These are phyloP conservation scores for Gossypium gossypioides DNA, from an alignment of 441 rosid species.

Conservation along the genomic window DNA sequence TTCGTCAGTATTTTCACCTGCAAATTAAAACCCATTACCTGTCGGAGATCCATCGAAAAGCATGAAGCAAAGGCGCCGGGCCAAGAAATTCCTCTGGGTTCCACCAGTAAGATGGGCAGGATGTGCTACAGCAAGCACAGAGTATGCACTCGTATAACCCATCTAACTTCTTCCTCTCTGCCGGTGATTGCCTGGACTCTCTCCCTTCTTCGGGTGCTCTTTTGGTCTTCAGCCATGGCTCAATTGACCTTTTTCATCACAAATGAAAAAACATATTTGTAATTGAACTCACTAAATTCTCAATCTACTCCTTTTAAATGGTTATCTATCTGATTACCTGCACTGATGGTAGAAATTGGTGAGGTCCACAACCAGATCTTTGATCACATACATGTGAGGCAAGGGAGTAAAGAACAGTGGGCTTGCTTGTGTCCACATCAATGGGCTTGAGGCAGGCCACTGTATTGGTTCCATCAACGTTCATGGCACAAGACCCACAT, in stretches of 20 bases:
- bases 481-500: conserved; percentile 66
- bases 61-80: conserved; percentile 37
- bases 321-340: conserved; percentile 23
- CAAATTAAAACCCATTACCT: conserved; percentile 8
- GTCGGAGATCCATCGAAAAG: conserved; percentile 32
- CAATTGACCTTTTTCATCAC: conserved; percentile 31
- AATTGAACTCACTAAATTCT: neutral
- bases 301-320: neutral
- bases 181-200: conserved; percentile 41
- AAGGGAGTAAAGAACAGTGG: conserved; percentile 44
- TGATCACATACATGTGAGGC: conserved; percentile 58
- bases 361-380: conserved; percentile 55
- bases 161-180: conserved; percentile 44
- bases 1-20: neutral
- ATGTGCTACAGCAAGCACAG: conserved; percentile 55
- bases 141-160: conserved; percentile 61
- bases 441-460: conserved; percentile 57
- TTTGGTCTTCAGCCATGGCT: conserved; percentile 56
- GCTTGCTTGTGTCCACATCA: conserved; percentile 30
- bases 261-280: neutral
- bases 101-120: conserved; percentile 52
- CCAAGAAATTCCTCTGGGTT: conserved; percentile 36
- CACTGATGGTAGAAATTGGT: conserved; percentile 53
- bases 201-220: conserved; percentile 29
- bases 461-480: conserved; percentile 53